Conservation (phyloP, 2,329 filamentous ascomycete genomes). For the Fusarium avenaceum region DNA sequence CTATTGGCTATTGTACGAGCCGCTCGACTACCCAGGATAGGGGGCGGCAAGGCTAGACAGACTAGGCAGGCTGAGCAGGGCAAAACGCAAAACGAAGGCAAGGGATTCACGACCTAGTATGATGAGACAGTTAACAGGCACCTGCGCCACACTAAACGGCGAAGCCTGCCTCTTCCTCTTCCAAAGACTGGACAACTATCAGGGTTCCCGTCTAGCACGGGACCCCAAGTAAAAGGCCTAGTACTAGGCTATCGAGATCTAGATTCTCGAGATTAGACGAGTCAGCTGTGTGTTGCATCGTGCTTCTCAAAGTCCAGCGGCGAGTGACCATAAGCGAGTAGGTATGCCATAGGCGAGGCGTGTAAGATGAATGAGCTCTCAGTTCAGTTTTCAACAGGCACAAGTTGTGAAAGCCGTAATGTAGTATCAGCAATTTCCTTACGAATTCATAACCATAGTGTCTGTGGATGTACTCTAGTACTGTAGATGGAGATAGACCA, state of each 20-base stretch:
- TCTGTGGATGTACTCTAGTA: too few species aligned
- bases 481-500: too few species aligned
- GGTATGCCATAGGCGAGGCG: background rate
- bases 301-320: background rate
- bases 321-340: background rate
- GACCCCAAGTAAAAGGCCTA: background rate
- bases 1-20: conserved; percentile 11
- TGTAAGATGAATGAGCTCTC: too few species aligned
- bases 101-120: conserved; percentile 1
- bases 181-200: background rate
- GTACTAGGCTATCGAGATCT: conserved; percentile 31
- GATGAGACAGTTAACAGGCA: conserved; percentile 19
- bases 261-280: conserved; percentile 39
- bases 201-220: background rate
- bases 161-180: background rate
- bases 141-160: conserved; percentile 15
- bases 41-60: background rate
- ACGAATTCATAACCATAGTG: too few species aligned
- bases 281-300: background rate
- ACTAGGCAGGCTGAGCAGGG: background rate
- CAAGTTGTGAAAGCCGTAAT: too few species aligned
- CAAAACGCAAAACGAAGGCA: background rate
- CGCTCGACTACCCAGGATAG: background rate
- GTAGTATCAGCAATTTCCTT: too few species aligned
- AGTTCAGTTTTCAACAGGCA: too few species aligned